Evolutionary conservation across 306 rosid species (phyloP).

Genomic region (Pyrus bretschneideri): DNA sequence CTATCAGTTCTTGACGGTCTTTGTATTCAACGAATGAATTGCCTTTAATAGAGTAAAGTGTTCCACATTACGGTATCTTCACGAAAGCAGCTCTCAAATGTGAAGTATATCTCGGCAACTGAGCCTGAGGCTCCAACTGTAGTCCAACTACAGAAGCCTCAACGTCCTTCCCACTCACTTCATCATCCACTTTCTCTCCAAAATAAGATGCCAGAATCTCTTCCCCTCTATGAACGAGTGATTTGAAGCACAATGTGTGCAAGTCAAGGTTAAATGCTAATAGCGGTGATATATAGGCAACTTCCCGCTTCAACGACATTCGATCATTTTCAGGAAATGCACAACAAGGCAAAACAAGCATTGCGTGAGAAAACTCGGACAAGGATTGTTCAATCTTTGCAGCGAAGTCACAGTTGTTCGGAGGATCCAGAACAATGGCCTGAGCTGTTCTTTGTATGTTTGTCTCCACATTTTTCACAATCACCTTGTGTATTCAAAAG

Average conservation of each 20-base stretch:
- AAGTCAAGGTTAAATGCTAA: conserved; percentile 77
- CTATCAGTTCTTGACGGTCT: conserved; percentile 76
- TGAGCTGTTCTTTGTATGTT: conserved; percentile 53
- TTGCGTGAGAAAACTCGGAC: conserved; percentile 24
- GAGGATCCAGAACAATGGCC: conserved; percentile 74
- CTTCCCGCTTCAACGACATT: conserved; percentile 22
- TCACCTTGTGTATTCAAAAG: conserved; percentile 36
- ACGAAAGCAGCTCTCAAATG: conserved; percentile 81
- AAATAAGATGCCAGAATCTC: conserved; percentile 55
- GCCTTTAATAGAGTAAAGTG: conserved; percentile 61
- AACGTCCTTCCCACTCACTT: conserved; percentile 12
- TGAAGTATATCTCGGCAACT: conserved; percentile 61
- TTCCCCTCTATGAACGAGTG: conserved; percentile 52
- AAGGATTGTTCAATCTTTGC: conserved; percentile 19
- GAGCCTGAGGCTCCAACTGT: conserved; percentile 41
- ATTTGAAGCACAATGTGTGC: conserved; percentile 68
- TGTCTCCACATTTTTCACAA: conserved; percentile 59
- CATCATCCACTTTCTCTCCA: conserved; percentile 38
- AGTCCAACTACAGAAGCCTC: conserved; percentile 35
- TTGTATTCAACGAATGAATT: conserved; percentile 54
- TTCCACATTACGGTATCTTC: conserved; percentile 72
- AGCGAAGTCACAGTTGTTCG: conserved; percentile 20
- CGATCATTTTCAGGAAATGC: conserved; percentile 35
- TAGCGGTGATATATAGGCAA: conserved; percentile 68
- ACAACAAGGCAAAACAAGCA: conserved; percentile 66